Conservation (phyloP, 2,329 filamentous ascomycete species). For the Colletotrichum cuscutae region DNA sequence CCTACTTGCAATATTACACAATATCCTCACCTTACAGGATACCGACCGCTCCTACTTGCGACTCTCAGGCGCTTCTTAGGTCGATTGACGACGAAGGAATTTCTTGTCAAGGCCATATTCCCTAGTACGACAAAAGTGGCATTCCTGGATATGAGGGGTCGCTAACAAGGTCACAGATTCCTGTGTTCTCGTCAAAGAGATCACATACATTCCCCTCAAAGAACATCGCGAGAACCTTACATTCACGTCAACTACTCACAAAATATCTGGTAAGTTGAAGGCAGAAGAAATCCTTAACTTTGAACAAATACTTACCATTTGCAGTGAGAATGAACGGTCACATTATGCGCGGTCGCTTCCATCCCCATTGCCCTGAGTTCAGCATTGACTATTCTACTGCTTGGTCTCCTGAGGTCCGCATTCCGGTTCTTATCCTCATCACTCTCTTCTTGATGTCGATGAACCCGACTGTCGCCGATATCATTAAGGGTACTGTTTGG, state of each 20-base stretch:
- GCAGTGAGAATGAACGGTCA: conserved; percentile 17
- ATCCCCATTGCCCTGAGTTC: conserved; percentile 4
- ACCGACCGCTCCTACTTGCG: neutral
- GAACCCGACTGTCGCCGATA: conserved; percentile 11
- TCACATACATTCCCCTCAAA: neutral
- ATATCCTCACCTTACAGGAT: neutral
- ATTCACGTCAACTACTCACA: neutral
- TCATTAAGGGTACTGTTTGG: conserved; percentile 13
- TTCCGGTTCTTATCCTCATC: conserved; percentile 10
- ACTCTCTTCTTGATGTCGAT: conserved; percentile 19
- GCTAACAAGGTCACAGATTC: neutral
- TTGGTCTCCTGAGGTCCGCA: conserved; percentile 20
- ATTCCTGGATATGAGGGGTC: neutral
- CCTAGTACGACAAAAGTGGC: neutral
- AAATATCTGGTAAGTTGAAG: neutral
- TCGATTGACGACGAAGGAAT: neutral
- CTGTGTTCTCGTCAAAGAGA: neutral
- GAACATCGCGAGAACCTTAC: neutral
- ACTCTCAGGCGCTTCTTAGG: neutral
- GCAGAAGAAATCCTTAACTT: neutral
- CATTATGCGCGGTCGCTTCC: conserved; percentile 19
- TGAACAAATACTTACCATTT: neutral
- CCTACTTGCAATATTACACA: neutral
- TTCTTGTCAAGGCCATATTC: neutral
- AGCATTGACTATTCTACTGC: conserved; percentile 12